A percentile compares a stretch with the other conserved stretches of the same genome.
Conservation (phyloP, 768 basidiomycete species). For the Boletus rubropictus region DNA sequence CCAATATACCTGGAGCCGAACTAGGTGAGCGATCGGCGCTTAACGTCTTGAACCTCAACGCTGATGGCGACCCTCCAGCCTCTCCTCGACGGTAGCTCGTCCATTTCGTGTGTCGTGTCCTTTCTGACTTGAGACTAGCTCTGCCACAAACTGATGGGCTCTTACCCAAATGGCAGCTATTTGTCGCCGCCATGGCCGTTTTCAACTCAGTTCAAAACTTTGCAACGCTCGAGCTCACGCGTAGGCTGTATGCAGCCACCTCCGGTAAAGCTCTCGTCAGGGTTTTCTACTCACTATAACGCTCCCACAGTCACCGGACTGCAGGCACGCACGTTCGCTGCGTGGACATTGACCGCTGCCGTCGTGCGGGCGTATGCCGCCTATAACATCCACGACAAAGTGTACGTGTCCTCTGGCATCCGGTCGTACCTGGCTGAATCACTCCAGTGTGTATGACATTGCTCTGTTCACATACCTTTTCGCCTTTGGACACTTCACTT, state of each 20-base stretch:
- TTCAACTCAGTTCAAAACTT: constrained; percentile 89
- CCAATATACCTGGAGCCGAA: constrained; percentile 5
- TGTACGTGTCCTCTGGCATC: constrained; percentile 42
- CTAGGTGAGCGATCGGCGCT: constrained; percentile 16
- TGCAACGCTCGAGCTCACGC: constrained; percentile 68
- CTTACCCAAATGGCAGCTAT: constrained; percentile 84
- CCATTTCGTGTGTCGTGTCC: not conserved
- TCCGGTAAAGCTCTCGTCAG: constrained; percentile 29
- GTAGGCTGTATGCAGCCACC: constrained; percentile 59
- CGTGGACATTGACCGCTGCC: constrained; percentile 87
- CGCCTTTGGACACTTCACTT: constrained; percentile 83
- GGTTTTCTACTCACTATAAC: not conserved
- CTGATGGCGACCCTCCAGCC: constrained; percentile 12
- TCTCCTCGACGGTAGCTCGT: constrained; percentile 20
- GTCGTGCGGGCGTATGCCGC: constrained; percentile 83
- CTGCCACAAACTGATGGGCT: constrained; percentile 63
- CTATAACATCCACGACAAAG: constrained; percentile 78
- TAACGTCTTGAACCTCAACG: not conserved
- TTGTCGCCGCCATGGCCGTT: constrained; percentile 69
- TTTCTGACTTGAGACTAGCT: constrained; percentile 32
- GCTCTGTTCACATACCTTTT: constrained; percentile 83
- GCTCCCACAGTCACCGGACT: constrained; percentile 65
- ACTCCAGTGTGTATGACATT: constrained; percentile 81
- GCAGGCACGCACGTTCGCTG: constrained; percentile 84
- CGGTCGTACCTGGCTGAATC: constrained; percentile 7